phyloP scores from a whole-genome alignment of 768 basidiomycete species.

The Hypholoma sublateritium region DNA sequence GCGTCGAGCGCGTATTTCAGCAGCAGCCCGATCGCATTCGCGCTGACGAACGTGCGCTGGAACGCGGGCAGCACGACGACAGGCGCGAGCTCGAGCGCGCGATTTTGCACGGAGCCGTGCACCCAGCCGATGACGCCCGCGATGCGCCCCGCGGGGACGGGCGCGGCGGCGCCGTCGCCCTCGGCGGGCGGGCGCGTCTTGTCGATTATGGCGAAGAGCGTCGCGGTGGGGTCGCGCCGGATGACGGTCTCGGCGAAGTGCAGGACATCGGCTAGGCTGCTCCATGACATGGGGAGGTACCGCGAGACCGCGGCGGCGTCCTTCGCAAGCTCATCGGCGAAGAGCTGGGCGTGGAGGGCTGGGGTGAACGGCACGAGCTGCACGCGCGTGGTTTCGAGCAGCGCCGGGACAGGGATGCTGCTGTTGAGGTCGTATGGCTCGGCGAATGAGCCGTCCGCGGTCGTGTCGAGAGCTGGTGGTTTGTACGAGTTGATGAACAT shows the following conservation, averaged over 20 bases:
- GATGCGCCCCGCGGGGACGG: conserved; percentile 26
- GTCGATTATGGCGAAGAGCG: conserved; percentile 50
- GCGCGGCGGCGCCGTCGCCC: conserved; percentile 5
- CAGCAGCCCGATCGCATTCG: conserved; percentile 42
- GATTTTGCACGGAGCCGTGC: conserved; percentile 29
- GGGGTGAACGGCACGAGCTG: conserved; percentile 45
- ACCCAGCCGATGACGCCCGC: conserved; percentile 52
- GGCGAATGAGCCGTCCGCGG: neutral
- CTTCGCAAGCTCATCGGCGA: conserved; percentile 18
- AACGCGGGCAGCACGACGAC: conserved; percentile 47
- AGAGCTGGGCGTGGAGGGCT: conserved; percentile 27
- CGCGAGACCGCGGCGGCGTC: conserved; percentile 29
- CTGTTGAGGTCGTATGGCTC: conserved; percentile 39
- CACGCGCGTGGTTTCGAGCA: conserved; percentile 39
- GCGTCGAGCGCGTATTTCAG: conserved; percentile 38
- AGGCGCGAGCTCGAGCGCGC: conserved; percentile 47
- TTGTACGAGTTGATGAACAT: conserved; percentile 22
- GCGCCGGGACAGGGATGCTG: conserved; percentile 35
- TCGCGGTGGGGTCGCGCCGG: conserved; percentile 20
- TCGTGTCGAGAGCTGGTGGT: neutral
- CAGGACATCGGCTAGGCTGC: conserved; percentile 28
- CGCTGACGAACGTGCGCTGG: conserved; percentile 48
- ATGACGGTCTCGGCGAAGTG: conserved; percentile 26
- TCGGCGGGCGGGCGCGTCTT: conserved; percentile 33
- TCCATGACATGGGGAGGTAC: conserved; percentile 40